Percentiles rank a stretch among this genome's conserved stretches.
Conservation (phyloP, 176 grass and related monocot genomes). For the Oryza rufipogon region DNA sequence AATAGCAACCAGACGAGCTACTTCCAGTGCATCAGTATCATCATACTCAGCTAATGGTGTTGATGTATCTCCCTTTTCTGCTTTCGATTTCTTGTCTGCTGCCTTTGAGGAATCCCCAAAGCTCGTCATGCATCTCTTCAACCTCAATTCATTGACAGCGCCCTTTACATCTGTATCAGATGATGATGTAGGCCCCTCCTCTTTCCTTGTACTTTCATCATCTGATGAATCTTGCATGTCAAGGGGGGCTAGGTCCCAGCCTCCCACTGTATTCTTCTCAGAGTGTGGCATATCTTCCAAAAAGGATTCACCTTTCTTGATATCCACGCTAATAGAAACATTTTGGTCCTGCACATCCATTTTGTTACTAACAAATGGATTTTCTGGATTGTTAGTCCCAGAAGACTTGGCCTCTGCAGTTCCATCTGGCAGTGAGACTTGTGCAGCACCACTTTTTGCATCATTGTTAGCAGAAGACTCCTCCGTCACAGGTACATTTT, state of each 20-base stretch:
- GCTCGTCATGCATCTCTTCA: constrained; percentile 37
- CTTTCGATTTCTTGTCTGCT: constrained; percentile 34
- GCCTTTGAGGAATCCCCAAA: constrained; percentile 59
- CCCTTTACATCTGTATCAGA: constrained; percentile 38
- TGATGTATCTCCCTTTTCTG: constrained; percentile 45
- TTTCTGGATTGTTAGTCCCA: constrained; percentile 16
- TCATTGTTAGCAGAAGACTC: constrained; percentile 36
- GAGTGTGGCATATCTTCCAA: constrained; percentile 25
- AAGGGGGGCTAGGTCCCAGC: constrained; percentile 17
- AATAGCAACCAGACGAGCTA: constrained; percentile 67
- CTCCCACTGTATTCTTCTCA: constrained; percentile 29
- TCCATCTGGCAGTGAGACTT: neutral
- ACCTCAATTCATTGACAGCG: constrained; percentile 38
- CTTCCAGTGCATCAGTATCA: constrained; percentile 76
- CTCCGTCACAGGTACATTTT: constrained; percentile 28
- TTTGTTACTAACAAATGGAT: constrained; percentile 25
- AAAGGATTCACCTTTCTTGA: constrained; percentile 31
- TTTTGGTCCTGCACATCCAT: constrained; percentile 18
- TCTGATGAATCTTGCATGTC: constrained; percentile 42
- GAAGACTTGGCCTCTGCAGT: constrained; percentile 1
- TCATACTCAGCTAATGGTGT: constrained; percentile 47
- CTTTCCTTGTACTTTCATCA: constrained; percentile 45
- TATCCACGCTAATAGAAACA: constrained; percentile 20
- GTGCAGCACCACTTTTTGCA: constrained; percentile 9
- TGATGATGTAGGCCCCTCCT: constrained; percentile 50